These are phyloP conservation scores for Colletotrichum tamarilloi DNA, from an alignment of 2,329 filamentous ascomycete species.

Conservation along the genomic window DNA sequence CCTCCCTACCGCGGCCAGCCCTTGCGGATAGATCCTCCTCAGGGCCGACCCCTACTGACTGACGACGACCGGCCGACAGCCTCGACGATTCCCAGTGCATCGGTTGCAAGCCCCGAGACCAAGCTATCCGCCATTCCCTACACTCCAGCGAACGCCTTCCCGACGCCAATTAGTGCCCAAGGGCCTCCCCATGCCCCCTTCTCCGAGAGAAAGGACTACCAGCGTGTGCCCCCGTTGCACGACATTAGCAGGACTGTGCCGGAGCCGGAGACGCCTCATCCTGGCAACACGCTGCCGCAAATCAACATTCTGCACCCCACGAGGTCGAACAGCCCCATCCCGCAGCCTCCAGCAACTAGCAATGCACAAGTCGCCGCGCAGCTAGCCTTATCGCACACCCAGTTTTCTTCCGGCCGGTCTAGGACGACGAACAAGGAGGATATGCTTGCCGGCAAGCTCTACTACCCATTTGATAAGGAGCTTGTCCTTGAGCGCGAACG, in stretches of 20 bases:
- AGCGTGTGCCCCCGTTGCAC: conserved; percentile 70
- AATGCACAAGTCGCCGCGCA: conserved; percentile 69
- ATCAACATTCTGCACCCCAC: conserved; percentile 66
- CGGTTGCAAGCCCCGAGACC: conserved; percentile 68
- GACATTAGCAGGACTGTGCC: conserved; percentile 61
- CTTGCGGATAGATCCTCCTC: conserved; percentile 72
- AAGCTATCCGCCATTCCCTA: conserved; percentile 71
- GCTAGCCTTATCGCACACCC: conserved; percentile 66
- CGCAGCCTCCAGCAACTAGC: conserved; percentile 49
- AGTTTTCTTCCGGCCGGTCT: conserved; percentile 53
- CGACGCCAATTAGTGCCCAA: conserved; percentile 72
- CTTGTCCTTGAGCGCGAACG: conserved; percentile 86
- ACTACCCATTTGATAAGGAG: conserved; percentile 81
- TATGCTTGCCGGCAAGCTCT: conserved; percentile 86
- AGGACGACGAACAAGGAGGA: conserved; percentile 86
- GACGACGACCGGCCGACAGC: conserved; percentile 71
- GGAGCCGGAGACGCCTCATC: conserved; percentile 65
- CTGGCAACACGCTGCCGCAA: conserved; percentile 64
- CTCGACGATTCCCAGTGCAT: conserved; percentile 68
- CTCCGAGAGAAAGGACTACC: conserved; percentile 68
- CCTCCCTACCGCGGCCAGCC: conserved; percentile 71
- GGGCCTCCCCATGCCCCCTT: conserved; percentile 54
- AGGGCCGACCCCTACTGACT: conserved; percentile 64
- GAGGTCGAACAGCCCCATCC: conserved; percentile 59
- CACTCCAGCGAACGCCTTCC: conserved; percentile 66